A percentile compares a stretch with the other conserved stretches of the same genome.
Conservation (phyloP, 225 moss, liverwort and hornwort species). For the Bryum argenteum region DNA sequence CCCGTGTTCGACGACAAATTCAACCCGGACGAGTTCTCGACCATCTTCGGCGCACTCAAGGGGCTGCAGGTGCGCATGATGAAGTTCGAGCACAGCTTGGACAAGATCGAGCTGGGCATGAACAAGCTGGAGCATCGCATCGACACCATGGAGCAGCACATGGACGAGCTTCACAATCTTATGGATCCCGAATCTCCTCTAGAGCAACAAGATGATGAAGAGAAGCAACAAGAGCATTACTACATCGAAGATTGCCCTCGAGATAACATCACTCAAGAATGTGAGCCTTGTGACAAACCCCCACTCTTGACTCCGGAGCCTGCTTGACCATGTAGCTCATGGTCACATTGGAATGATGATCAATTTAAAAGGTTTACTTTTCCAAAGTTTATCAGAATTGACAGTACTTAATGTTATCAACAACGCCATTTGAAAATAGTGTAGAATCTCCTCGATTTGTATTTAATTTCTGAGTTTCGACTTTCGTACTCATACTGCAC, state of each 20-base stretch:
- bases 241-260: conserved; percentile 14
- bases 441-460: too few species aligned
- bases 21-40: conserved; percentile 37
- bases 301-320: not conserved
- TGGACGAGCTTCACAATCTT: conserved; percentile 42
- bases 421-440: too few species aligned
- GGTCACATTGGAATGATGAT: too few species aligned
- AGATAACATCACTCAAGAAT: not conserved
- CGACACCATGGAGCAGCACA: conserved; percentile 48
- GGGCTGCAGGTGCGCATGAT: conserved; percentile 51
- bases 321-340: too few species aligned
- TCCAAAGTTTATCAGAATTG: too few species aligned
- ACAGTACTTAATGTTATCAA: too few species aligned
- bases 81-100: conserved; percentile 55
- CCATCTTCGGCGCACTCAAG: conserved; percentile 48
- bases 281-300: not conserved
- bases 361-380: too few species aligned
- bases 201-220: not conserved
- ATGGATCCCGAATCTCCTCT: conserved; percentile 32
- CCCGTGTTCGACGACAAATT: conserved; percentile 52
- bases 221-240: not conserved
- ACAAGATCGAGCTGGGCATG: conserved; percentile 52
- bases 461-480: too few species aligned
- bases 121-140: conserved; percentile 56
- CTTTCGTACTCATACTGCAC: too few species aligned